Evolutionary conservation across 805 yeast species (phyloP).

Genomic region (Metschnikowia picachoensis): DNA sequence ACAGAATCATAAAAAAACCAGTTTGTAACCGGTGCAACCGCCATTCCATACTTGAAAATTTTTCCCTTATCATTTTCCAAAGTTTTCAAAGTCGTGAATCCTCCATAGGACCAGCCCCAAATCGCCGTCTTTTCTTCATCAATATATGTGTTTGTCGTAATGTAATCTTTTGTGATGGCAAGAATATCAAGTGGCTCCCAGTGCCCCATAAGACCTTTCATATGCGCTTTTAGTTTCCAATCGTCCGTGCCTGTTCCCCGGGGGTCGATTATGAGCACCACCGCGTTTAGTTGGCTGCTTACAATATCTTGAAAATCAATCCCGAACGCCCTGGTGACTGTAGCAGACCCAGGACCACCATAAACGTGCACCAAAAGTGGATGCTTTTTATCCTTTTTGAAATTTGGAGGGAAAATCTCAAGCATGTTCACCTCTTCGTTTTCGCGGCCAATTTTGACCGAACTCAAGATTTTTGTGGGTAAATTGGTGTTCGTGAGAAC

Average conservation of each 20-base stretch:
- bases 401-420: conserved; percentile 59
- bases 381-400: conserved; percentile 44
- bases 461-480: conserved; percentile 47
- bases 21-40: conserved; percentile 83
- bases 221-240: conserved; percentile 60
- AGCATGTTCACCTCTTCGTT: conserved; percentile 45
- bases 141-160: conserved; percentile 43
- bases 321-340: conserved; percentile 43
- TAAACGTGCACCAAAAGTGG: conserved; percentile 68
- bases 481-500: conserved; percentile 37
- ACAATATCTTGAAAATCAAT: conserved; percentile 59
- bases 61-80: conserved; percentile 61
- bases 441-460: conserved; percentile 25
- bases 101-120: conserved; percentile 93
- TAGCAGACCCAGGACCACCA: conserved; percentile 80
- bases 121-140: conserved; percentile 56
- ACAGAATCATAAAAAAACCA: conserved; percentile 75
- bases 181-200: conserved; percentile 76
- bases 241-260: conserved; percentile 81
- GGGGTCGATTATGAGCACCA: conserved; percentile 69
- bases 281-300: conserved; percentile 52
- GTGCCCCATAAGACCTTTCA: conserved; percentile 55
- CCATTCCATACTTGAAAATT: conserved; percentile 68
- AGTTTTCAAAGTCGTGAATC: conserved; percentile 70
- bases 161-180: conserved; percentile 47